Conservation (phyloP, 2,329 filamentous ascomycete genomes). For the Colletotrichum orbiculare region DNA sequence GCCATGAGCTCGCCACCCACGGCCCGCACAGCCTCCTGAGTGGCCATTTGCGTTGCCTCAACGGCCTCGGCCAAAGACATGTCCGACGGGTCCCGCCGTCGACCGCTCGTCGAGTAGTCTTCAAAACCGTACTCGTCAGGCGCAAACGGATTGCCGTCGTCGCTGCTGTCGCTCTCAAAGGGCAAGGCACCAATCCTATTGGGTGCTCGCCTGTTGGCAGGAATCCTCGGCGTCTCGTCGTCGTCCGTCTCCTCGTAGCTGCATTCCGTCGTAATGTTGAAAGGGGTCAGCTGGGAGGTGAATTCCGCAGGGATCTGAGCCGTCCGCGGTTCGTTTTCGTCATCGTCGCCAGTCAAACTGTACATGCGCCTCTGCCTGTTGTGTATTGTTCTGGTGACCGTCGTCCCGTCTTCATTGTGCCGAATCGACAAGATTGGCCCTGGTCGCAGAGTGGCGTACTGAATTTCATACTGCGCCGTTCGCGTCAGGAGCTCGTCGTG, state of each 20-base stretch:
- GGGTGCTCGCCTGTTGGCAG: constrained; percentile 53
- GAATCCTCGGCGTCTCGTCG: constrained; percentile 35
- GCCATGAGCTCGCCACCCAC: constrained; percentile 71
- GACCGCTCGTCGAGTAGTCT: constrained; percentile 39
- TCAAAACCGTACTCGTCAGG: constrained; percentile 50
- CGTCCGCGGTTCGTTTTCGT: constrained; percentile 56
- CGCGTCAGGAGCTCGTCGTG: constrained; percentile 78
- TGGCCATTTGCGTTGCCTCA: constrained; percentile 63
- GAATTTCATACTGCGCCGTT: constrained; percentile 80
- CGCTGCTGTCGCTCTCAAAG: constrained; percentile 62
- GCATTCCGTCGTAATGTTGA: constrained; percentile 68
- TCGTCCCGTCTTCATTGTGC: constrained; percentile 63
- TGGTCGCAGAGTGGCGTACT: constrained; percentile 59
- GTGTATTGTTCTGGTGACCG: constrained; percentile 54
- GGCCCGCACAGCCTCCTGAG: constrained; percentile 66
- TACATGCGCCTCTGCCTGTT: constrained; percentile 58
- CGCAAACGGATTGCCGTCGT: constrained; percentile 44
- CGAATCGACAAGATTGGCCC: constrained; percentile 61
- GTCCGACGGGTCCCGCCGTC: constrained; percentile 38
- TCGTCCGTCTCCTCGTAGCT: constrained; percentile 68
- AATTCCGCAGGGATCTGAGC: constrained; percentile 70
- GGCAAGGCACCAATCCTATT: constrained; percentile 66
- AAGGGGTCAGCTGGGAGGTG: constrained; percentile 57
- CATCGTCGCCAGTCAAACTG: constrained; percentile 54
- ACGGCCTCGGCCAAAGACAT: constrained; percentile 52